A percentile compares a stretch with the other conserved stretches of the same genome.
phyloP scores from a whole-genome alignment of 345 rosid genomes.

The Rhizophora apiculata region DNA sequence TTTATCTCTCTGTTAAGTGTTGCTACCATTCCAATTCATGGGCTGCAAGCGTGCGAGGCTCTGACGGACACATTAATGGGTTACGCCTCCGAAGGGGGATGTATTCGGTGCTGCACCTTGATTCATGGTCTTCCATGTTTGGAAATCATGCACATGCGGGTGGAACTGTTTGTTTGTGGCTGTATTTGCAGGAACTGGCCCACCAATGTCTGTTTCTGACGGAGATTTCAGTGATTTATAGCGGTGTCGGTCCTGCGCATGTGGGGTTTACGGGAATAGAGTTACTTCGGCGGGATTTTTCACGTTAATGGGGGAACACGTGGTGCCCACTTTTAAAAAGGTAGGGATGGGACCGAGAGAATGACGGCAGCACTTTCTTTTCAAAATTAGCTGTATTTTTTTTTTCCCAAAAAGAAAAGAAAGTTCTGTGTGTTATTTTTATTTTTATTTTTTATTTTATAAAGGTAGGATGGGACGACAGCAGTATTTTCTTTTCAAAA shows the following conservation, averaged over 20 bases:
- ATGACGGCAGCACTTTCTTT: neutral
- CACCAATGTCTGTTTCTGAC: too few relatives aligned
- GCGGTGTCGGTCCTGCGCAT: neutral
- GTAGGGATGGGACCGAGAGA: neutral
- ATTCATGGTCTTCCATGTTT: too few relatives aligned
- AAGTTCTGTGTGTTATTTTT: too few relatives aligned
- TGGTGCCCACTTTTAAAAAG: slow-evolving; percentile 7
- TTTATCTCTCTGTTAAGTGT: neutral
- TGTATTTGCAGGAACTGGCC: too few relatives aligned
- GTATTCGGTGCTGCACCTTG: too few relatives aligned
- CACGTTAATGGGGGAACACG: neutral
- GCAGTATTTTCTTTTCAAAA: neutral
- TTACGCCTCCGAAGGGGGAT: too few relatives aligned
- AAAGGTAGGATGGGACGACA: neutral
- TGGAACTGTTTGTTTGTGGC: too few relatives aligned
- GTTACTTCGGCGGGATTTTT: neutral
- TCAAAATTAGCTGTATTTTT: too few relatives aligned
- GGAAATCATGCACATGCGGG: too few relatives aligned
- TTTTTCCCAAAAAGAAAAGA: too few relatives aligned
- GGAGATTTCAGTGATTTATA: neutral
- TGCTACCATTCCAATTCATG: neutral
- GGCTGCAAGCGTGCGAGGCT: neutral
- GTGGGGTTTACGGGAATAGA: neutral
- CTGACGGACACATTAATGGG: too few relatives aligned
- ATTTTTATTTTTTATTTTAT: too few relatives aligned